Conservation (phyloP, 495 filamentous ascomycete genomes). For the Aspergillus indologenus region DNA sequence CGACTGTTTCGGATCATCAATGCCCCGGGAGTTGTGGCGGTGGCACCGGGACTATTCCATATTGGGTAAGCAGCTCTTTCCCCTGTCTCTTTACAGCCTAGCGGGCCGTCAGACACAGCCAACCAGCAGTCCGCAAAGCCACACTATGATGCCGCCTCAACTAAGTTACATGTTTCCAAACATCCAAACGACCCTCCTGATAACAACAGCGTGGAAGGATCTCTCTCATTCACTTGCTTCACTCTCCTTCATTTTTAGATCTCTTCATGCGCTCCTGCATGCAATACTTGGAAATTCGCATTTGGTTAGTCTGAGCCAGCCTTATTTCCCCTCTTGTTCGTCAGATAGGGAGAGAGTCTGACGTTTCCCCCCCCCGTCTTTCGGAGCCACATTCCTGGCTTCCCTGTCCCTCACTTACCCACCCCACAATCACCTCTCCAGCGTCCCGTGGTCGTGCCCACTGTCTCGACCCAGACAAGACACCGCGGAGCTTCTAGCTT, state of each 20-base stretch:
- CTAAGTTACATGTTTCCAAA: slow-evolving; percentile 10
- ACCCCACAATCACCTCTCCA: slow-evolving; percentile 21
- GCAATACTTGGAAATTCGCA: slow-evolving; percentile 9
- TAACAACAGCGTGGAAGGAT: slow-evolving; percentile 4
- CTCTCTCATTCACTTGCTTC: not conserved
- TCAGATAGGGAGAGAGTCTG: too few species aligned
- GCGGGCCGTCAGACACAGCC: slow-evolving; percentile 6
- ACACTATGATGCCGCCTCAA: slow-evolving; percentile 15
- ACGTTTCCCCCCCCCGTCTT: not conserved
- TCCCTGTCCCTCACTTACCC: not conserved
- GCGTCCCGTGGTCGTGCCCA: slow-evolving; percentile 14
- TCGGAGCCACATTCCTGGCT: slow-evolving; percentile 14
- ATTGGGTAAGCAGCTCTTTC: slow-evolving; percentile 2
- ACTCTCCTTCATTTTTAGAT: not conserved
- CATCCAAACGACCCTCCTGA: slow-evolving; percentile 3
- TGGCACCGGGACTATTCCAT: slow-evolving; percentile 7
- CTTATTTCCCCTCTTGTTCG: not conserved
- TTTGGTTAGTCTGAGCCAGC: slow-evolving; percentile 12
- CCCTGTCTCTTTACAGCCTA: slow-evolving; percentile 6
- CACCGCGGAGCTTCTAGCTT: not conserved
- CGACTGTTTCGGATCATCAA: not conserved
- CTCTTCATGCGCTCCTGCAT: slow-evolving; percentile 11
- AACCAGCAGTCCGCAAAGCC: slow-evolving; percentile 17
- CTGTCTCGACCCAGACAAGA: slow-evolving; percentile 12
- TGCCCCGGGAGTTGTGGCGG: not conserved